Percentiles rank a stretch among this genome's conserved stretches.
phyloP scores from a whole-genome alignment of 2,329 filamentous ascomycete genomes.

The Botrytis fragariae region DNA sequence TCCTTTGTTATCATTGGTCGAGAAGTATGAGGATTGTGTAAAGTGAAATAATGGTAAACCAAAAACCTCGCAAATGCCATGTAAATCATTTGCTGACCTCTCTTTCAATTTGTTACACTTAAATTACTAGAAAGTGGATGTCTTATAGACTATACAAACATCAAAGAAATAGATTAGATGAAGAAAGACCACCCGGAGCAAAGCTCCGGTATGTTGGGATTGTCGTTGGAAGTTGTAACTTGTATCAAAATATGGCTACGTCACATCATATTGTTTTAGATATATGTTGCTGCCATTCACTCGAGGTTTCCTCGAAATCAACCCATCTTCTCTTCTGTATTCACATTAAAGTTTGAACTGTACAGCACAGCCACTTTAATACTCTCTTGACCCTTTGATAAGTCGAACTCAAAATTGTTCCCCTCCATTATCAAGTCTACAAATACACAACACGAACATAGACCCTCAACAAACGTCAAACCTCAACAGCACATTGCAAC shows the following conservation, averaged over 20 bases:
- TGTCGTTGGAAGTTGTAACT: neutral
- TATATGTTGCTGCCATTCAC: conserved; percentile 13
- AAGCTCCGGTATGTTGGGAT: neutral
- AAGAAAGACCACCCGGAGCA: neutral
- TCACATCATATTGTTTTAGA: neutral
- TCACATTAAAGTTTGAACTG: neutral
- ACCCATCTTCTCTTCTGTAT: neutral
- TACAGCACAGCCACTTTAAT: neutral
- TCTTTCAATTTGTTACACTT: neutral
- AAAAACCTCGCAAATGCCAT: neutral
- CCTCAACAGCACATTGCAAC: neutral
- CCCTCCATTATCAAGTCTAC: neutral
- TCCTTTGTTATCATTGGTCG: neutral
- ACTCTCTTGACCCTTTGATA: neutral
- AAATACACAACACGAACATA: neutral
- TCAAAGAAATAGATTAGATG: neutral
- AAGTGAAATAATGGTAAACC: neutral
- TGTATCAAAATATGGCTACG: neutral
- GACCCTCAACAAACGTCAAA: too few relatives aligned
- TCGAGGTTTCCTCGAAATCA: neutral
- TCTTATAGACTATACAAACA: neutral
- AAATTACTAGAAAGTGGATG: neutral
- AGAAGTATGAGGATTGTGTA: neutral
- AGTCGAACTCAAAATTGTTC: conserved; percentile 1
- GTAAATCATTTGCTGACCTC: neutral